These are phyloP conservation scores for Niebla homalea DNA, from an alignment of 495 filamentous ascomycete species.

Conservation along the genomic window DNA sequence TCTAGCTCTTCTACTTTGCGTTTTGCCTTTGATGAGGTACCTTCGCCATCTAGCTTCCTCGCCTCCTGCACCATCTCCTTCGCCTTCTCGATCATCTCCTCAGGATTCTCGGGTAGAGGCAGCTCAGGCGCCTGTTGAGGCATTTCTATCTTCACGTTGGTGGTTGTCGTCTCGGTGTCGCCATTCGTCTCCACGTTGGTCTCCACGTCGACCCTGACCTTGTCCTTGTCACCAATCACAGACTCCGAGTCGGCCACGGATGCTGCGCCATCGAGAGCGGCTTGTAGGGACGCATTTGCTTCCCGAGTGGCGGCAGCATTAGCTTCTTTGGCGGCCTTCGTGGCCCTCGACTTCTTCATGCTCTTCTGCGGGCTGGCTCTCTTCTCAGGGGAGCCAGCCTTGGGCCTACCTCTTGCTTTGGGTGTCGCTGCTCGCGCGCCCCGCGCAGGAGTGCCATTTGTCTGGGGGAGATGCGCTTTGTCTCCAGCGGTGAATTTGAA, in stretches of 20 bases:
- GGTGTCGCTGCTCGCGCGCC: slow-evolving; percentile 23
- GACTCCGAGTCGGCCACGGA: slow-evolving; percentile 21
- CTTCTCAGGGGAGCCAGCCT: slow-evolving; percentile 47
- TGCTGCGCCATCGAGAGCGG: slow-evolving; percentile 34
- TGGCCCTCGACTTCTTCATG: slow-evolving; percentile 61
- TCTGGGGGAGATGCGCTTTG: slow-evolving; percentile 21
- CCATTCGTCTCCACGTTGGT: slow-evolving; percentile 40
- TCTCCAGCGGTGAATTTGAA: slow-evolving; percentile 34
- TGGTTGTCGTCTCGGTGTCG: slow-evolving; percentile 54
- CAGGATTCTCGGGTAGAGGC: slow-evolving; percentile 58
- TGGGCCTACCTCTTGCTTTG: slow-evolving; percentile 32
- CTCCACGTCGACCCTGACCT: slow-evolving; percentile 55
- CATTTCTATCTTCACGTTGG: slow-evolving; percentile 67
- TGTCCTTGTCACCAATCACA: slow-evolving; percentile 33
- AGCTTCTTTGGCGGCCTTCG: slow-evolving; percentile 42
- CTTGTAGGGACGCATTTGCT: slow-evolving; percentile 37
- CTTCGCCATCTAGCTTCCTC: slow-evolving; percentile 35
- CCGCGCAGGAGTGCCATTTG: slow-evolving; percentile 23
- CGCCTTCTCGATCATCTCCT: slow-evolving; percentile 72
- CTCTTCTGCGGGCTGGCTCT: slow-evolving; percentile 34
- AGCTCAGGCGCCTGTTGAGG: slow-evolving; percentile 53
- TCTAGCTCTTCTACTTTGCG: slow-evolving; percentile 68
- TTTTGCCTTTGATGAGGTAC: slow-evolving; percentile 43
- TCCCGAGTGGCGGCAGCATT: slow-evolving; percentile 32
- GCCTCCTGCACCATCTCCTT: slow-evolving; percentile 84